Conservation (phyloP, 2,329 filamentous ascomycete genomes). For the Cladophialophora carrionii region DNA sequence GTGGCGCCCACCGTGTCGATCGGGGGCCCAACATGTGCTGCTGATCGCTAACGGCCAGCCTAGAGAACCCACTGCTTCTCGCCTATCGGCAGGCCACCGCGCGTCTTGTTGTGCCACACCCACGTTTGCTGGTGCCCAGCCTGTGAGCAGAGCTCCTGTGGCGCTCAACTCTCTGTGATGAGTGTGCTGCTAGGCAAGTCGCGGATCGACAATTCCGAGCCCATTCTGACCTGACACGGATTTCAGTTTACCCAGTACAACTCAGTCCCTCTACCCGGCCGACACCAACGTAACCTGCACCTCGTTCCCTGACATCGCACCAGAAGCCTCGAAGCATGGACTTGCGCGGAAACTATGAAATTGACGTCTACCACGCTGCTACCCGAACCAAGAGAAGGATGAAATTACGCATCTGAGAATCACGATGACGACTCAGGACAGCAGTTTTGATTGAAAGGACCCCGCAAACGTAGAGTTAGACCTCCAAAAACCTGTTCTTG, state of each 20-base stretch:
- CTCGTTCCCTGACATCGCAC: background rate
- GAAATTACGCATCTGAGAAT: background rate
- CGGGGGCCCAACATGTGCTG: background rate
- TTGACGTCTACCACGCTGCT: background rate
- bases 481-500: constrained; percentile 4
- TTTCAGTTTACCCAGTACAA: too few species aligned
- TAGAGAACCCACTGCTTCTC: background rate
- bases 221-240: background rate
- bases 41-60: background rate
- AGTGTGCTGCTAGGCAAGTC: background rate
- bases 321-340: background rate
- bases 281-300: background rate
- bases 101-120: background rate
- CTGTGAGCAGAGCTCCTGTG: background rate
- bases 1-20: background rate
- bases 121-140: background rate
- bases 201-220: background rate
- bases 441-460: background rate
- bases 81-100: background rate
- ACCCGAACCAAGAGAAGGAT: background rate
- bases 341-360: background rate
- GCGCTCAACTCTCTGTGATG: background rate
- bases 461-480: background rate
- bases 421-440: background rate
- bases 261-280: background rate